Base-by-base conservation (phyloP, 2,329 filamentous ascomycete genomes). In the Escovopsis weberi region DNA sequence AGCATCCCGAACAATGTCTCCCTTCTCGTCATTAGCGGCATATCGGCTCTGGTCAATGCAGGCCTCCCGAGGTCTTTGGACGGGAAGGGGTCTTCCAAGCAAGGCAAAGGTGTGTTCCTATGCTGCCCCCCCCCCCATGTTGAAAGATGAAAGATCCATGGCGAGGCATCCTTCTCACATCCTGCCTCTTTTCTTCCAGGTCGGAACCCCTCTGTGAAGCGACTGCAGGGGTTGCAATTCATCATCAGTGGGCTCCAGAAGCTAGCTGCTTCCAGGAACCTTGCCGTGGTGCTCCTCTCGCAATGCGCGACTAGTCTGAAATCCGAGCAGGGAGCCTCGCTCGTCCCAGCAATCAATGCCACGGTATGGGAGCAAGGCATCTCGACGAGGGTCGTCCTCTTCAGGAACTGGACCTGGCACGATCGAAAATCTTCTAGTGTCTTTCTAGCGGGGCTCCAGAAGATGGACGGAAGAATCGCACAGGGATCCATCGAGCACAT, bases 231-330 rank as follows among this genome's bases (percentile, higher is more conserved):
- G 42, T 61, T 80, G 6, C 74, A 79, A 51, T 69, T 67, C 44
- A 69, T 94, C 26, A 75, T 85, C 46, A 78, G 74, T 44, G 75
- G 80, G 4, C 63, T 95, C 10, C 75, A 81, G 47, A 88, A 81
- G 53, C 70, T 94, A 10, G 85, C 88, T 4, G 78, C 81, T 10
- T 74, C 80, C 28, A 74, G 76, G 48, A 74, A 84, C 52, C 69
- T 88, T 41, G 82, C 85, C 23, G 68, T 94, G 36, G 66, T 94
- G 3, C 59, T 91, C 18, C 70, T 87, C 39, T 86, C 80, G 33
- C 87, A 93, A 56, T 85, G 82, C 45, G 82, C 80, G 36, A 93
- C 85, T n/a, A 82, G 80, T 50, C 80, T 93, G 63, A 78, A 82
- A 47, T 68, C 69, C 4, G 79, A 73, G 48, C 70, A 65, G 49